Conservation (phyloP, 805 yeast genomes). For the Suhomyces xylopsoci region DNA sequence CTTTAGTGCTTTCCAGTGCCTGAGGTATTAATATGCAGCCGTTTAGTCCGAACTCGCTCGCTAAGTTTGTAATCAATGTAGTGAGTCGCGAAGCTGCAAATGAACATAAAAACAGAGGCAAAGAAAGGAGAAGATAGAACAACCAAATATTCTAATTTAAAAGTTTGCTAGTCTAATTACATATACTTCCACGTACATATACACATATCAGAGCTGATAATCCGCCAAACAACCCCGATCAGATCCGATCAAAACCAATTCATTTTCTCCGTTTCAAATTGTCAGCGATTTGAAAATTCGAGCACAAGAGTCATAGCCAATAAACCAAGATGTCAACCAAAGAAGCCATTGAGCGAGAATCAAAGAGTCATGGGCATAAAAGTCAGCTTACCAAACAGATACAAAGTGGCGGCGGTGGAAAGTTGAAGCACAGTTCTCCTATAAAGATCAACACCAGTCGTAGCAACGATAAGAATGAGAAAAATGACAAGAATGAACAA, state of each 20-base stretch:
- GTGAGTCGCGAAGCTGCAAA: background rate
- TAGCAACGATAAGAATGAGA: background rate
- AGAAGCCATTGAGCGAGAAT: background rate
- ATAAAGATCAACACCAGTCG: background rate
- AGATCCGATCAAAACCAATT: no score
- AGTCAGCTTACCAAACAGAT: slow-evolving; percentile 5
- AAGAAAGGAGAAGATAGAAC: background rate
- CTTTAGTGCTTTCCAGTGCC: no score
- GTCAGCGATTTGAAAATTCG: background rate
- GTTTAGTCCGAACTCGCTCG: background rate
- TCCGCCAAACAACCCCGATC: no score
- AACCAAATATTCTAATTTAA: no score
- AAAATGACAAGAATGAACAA: background rate
- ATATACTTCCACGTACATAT: background rate
- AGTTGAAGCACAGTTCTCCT: background rate
- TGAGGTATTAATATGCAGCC: no score
- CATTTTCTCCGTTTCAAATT: no score
- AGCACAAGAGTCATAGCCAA: background rate
- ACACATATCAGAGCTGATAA: no score
- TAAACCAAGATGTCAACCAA: background rate
- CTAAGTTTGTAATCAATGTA: background rate
- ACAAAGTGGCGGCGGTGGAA: background rate
- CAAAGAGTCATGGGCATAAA: background rate
- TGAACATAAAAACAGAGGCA: background rate
- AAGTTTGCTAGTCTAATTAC: no score